Base-by-base conservation (phyloP, 2,329 filamentous ascomycete species). In the Alternaria burnsii region DNA sequence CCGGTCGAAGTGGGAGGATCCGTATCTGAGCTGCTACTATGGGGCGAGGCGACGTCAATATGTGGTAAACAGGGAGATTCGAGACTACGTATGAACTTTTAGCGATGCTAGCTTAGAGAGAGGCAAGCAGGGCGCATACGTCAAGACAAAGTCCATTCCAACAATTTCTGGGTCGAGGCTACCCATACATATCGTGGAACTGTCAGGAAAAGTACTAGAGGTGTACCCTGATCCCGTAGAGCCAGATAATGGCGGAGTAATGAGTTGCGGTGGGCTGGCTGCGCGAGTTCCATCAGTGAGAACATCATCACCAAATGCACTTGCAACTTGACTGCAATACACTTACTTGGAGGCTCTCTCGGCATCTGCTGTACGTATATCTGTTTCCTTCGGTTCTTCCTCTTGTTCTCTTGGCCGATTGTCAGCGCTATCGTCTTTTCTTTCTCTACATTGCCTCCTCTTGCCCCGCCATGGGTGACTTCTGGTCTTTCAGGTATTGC, bases 131-230 rank as follows among this genome's bases (percentile, higher is more conserved):
- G 3, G 16, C 10, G 62, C 72, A 54, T 64, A 78, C 75, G 71
- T 73, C n/a, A 79, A 53, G 10, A 78, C 72, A 50, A 79, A 78
- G 28, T 78, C 77, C 59, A 72, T 69, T 26, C 69, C 71, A 3
- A 73, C 36, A 22, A 41, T 54, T 9, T 67, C 66, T 1, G 59
- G 62, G 43, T 73, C 66, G 6, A 68, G 51, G 12, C 69, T 58
- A 3, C 62, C 43, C 18, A 58, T 55, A 41, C n/a, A 22, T 50
- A n/a, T 40, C 36, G 43, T 18, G 42, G 28, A 42, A 8, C 41
- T 34, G 22, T 20, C 28, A 18, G 34, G 24, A 18, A 11, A 54
- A 12, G 40, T 32, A 26, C 30, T n/a, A 14, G n/a, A 40, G 20
- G 14, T 28, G 42, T 54, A 20, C 46, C 52, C 22, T 51, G 47